Evolutionary conservation across 306 rosid species (phyloP), one percentile per base, ranked within the genome.

Genomic region (Cucurbita pepo): DNA sequence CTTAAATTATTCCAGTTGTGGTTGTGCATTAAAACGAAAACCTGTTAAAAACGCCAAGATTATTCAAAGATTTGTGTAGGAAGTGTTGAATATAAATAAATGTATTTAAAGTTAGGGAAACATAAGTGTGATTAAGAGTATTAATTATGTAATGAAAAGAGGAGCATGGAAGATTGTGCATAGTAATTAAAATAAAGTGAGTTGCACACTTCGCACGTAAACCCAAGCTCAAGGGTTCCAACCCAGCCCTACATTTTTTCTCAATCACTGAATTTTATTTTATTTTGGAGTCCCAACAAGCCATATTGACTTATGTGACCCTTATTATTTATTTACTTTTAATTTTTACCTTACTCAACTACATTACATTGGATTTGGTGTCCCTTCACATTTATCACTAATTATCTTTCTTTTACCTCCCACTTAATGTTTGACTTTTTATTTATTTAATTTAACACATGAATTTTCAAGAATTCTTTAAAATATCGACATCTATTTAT

Each of bases 161-260:
- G 70, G 36, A 51, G 36, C 70, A 63, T 63, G 25, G 38, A 12
- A 66, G 38, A 6, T 6, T 2, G 72, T 19, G 72, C 54, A 11
- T 3, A 6, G 5, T 5, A 10, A 44, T 21, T 12, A 21, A 43
- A 18, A 40, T 64, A 11, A 66, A 66, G 40, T 43, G 71, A 16
- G 9, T 64, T 64, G 53, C 71, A 66, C 72, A 56, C 56, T 21
- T 66, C 45, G 78, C 84, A 79, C 80, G 79, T 85, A 88, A 74
- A 75, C 45, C 88, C 91, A 54, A 90, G 88, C 95, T 85, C 82
- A 86, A 84, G 85, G 90, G 91, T 81, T 81, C 80, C 77, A 89
- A 88, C 82, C 95, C 88, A 89, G 97, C 88, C 88, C 84, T 85
- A 51, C 76, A 81, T 67, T 47, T 83, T 83, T 89, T 30, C 34